Evolutionary conservation across 2,329 filamentous ascomycete species (phyloP).

Genomic region (Phyllosticta citribraziliensis): DNA sequence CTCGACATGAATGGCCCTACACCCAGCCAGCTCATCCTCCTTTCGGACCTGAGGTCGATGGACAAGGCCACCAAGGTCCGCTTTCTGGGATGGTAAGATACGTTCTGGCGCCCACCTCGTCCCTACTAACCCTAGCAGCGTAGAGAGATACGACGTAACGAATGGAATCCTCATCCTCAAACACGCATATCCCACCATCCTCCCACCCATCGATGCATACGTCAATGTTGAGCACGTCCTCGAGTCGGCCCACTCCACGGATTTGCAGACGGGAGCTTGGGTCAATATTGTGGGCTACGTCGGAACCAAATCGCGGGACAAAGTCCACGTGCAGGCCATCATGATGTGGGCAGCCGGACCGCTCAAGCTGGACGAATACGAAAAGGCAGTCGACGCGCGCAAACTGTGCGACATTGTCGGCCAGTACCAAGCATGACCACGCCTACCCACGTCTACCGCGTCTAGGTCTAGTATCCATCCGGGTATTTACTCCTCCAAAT

Average conservation of each 20-base stretch:
- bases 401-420: not conserved
- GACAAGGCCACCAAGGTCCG: constrained; percentile 67
- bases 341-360: constrained; percentile 69
- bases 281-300: constrained; percentile 77
- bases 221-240: constrained; percentile 68
- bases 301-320: constrained; percentile 12
- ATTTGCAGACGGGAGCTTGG: constrained; percentile 70
- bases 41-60: constrained; percentile 37
- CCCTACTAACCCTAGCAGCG: constrained; percentile 32
- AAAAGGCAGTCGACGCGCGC: constrained; percentile 37
- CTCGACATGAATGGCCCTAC: constrained; percentile 40
- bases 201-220: constrained; percentile 37
- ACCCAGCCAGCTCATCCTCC: constrained; percentile 43
- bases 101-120: not conserved
- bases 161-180: constrained; percentile 57
- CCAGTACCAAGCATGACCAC: not conserved
- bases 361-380: constrained; percentile 62
- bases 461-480: not conserved
- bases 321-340: constrained; percentile 57
- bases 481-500: constrained; percentile 33
- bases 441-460: too few relatives aligned
- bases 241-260: constrained; percentile 50
- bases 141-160: constrained; percentile 47
- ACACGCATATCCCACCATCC: constrained; percentile 49
- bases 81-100: constrained; percentile 77